A percentile compares a stretch with the other conserved stretches of the same genome.
Evolutionary conservation across 2,329 filamentous ascomycete species (phyloP).

Genomic region (Penicillium expansum): DNA sequence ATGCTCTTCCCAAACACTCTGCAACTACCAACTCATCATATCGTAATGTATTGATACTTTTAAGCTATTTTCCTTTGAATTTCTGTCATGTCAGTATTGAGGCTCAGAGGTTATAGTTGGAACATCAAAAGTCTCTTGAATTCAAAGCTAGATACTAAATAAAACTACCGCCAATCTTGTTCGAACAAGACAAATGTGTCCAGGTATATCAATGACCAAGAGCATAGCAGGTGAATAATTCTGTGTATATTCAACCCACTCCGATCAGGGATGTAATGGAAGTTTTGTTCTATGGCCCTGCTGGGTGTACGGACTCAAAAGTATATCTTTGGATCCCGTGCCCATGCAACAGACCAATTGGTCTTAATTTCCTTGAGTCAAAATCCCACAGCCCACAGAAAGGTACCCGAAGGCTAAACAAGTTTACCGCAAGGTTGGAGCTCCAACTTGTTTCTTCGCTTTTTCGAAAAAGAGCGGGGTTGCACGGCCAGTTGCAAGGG

Average conservation of each 20-base stretch:
- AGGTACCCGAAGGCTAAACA: not conserved
- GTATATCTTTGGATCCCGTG: not conserved
- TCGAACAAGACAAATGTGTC: not conserved
- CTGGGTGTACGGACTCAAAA: not conserved
- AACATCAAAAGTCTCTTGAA: not conserved
- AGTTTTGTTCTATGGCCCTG: not conserved
- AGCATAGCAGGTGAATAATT: not conserved
- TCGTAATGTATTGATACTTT: too few relatives aligned
- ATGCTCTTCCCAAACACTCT: too few relatives aligned
- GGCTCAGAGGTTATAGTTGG: not conserved
- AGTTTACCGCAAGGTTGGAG: not conserved
- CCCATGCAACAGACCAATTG: not conserved
- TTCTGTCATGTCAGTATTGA: too few relatives aligned
- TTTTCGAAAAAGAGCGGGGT: not conserved
- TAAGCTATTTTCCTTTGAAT: too few relatives aligned
- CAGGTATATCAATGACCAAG: not conserved
- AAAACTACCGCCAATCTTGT: not conserved
- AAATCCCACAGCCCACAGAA: not conserved
- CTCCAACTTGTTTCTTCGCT: not conserved
- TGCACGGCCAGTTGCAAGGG: not conserved
- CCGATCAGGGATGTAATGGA: not conserved
- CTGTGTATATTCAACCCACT: not conserved
- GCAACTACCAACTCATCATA: too few relatives aligned
- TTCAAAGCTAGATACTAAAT: not conserved
- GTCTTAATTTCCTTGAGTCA: not conserved